These are phyloP conservation scores for Arthrobotrys sphaeroides DNA, from an alignment of 2,329 filamentous ascomycete genomes.

Conservation along the genomic window DNA sequence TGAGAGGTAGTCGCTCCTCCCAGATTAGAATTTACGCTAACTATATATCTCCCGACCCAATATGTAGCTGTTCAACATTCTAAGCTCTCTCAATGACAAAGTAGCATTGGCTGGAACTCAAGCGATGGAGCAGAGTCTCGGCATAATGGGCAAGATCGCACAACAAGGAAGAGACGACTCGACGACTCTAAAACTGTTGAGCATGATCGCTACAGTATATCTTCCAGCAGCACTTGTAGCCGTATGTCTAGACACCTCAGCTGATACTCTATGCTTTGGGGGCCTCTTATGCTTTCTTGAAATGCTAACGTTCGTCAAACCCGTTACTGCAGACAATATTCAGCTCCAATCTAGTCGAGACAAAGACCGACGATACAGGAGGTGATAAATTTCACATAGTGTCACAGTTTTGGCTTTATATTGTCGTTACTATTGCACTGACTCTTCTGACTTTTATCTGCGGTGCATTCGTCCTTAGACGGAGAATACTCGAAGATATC, in stretches of 20 bases:
- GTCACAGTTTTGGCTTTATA: conserved; percentile 43
- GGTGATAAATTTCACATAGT: conserved; percentile 9
- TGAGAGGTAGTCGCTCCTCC: too few relatives aligned
- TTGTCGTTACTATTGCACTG: conserved; percentile 17
- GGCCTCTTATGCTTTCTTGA: neutral
- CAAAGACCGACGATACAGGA: neutral
- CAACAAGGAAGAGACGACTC: conserved; percentile 38
- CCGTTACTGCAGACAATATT: conserved; percentile 19
- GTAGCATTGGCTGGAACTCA: conserved; percentile 3
- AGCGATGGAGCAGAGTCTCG: conserved; percentile 37
- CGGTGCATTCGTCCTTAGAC: conserved; percentile 9
- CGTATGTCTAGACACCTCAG: neutral
- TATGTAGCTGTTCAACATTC: conserved; percentile 31
- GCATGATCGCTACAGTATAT: conserved; percentile 38
- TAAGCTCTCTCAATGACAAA: conserved; percentile 30
- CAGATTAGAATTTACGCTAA: neutral
- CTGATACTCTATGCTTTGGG: neutral
- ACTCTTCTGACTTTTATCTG: conserved; percentile 24
- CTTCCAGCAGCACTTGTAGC: conserved; percentile 39
- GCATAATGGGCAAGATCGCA: conserved; percentile 32
- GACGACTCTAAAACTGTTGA: conserved; percentile 27
- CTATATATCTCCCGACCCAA: neutral
- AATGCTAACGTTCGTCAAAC: neutral
- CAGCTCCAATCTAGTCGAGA: conserved; percentile 28
- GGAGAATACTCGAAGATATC: conserved; percentile 2